Base-by-base conservation (phyloP, 108 stramenopile species). In the Mediolabrus comicus region DNA sequence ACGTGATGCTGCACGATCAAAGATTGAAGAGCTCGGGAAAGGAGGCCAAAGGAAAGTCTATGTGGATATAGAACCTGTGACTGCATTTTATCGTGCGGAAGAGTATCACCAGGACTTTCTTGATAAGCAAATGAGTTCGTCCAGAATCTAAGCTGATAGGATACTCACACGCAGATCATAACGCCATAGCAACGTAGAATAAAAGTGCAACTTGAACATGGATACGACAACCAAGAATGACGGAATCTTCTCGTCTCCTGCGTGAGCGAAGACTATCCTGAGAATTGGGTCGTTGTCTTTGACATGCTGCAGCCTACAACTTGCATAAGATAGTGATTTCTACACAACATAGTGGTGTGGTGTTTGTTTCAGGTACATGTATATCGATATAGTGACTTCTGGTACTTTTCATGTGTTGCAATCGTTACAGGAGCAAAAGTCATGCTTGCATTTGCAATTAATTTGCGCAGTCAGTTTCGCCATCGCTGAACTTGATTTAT, bases 71-170 rank as follows among this genome's bases (percentile, higher is more conserved):
- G 87, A 89, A 59, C 83, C 83, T 25, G 84, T 79, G 2, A 33
- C 73, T 3, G 31, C 22, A 46, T 89, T 89, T 74, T 89, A 77
- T 60, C 66, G 56, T 51, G 88, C 84, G 14, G 88, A 89, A 61
- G 83, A 83, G 30, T 83, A 85, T 32, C 88, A 89, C 34, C 86
- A 89, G 43, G 72, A 89, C 46, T 89, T 83, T 57, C 77, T 89
- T 41, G 62, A 69, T 14, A 90, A 90, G 38, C 74, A 71, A 53
- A 65, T 26, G 35, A 41, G 70, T 30, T 49, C 62, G 3, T 54
- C 60, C 33, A 9, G 30, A 25, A 57, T 64, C 57, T 46, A 64
- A 56, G 24, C 14, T 17, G 7, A 9, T n/a, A n/a, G 3, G 13
- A 13, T 12, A 32, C n/a, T 36, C 25, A 4, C n/a, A 29, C 57